Evolutionary conservation across 208 protist genomes (phyloP), one percentile per base, ranked within the genome.

Genomic region (Trypanosoma caninum): DNA sequence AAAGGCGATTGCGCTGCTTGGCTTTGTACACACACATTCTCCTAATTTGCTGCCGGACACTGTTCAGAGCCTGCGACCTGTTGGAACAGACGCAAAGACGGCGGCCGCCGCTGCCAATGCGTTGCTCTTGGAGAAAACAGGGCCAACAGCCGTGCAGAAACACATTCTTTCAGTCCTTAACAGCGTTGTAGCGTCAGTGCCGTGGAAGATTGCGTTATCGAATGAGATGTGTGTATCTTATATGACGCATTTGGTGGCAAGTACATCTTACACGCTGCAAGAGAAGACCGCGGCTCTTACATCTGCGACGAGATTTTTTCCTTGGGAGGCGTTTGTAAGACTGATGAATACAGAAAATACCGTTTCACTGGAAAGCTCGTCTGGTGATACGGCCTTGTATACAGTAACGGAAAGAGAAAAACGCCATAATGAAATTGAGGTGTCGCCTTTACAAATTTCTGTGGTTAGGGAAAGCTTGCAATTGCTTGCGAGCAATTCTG

Each of bases 231-330:
- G 84, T 61, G 45, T 56, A 18, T 92, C 84, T 7, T 92, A 86
- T 61, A 62, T 91, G 18, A 82, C 82, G 23, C 83, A 94, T 56
- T 65, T 94, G 18, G 65, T 76, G 3, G 84, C 82, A 18, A 91
- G 84, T 65, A 94, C 88, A 22, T 84, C 80, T 22, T 59, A 86
- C 30, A 50, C 53, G 28, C 25, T 70, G 2, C 69, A 82, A 25
- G 37, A 72, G 22, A 94, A 94, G 58, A 73, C 70, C 41, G 56
- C 37, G 35, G 58, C 71, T 16, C 74, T 89, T 13, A 63, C 72
- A 33, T 40, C 40, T 0, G 79, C 78, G 14, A 64, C 87, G 23
- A 35, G 44, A 28, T 62, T 59, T 46, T 45, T 91, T 34, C 76
- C 83, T 53, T 92, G 80, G 78, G 53, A 76, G 45, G 57, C 52